phyloP scores from a whole-genome alignment of 768 basidiomycete genomes.

The Suillus spraguei region DNA sequence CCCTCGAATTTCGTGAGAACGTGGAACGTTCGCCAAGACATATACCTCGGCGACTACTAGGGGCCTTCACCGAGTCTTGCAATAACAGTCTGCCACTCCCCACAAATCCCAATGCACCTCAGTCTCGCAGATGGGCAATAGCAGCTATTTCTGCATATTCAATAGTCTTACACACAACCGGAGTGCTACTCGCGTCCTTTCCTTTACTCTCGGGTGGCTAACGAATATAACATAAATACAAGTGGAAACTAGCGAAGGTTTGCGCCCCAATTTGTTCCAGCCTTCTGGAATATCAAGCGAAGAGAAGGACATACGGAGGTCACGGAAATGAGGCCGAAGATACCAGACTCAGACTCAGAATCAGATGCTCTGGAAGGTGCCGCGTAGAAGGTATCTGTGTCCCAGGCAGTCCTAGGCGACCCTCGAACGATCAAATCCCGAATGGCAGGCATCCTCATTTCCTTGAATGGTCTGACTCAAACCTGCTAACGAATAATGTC shows the following conservation, averaged over 20 bases:
- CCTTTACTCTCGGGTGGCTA: neutral
- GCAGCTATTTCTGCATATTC: neutral
- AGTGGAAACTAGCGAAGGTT: neutral
- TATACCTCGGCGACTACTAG: neutral
- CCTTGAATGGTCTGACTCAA: neutral
- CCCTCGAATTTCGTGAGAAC: neutral
- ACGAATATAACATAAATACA: neutral
- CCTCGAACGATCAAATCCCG: neutral
- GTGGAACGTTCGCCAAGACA: neutral
- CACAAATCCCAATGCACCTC: neutral
- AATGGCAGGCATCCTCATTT: neutral
- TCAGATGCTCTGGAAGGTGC: neutral
- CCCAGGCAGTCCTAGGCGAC: neutral
- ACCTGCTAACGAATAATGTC: neutral
- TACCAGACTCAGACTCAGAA: neutral
- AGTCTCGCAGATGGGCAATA: neutral
- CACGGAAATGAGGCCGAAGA: constrained; percentile 1
- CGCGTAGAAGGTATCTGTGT: neutral
- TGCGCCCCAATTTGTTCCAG: neutral
- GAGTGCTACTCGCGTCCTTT: no score
- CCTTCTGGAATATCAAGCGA: neutral
- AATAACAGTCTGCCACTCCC: neutral
- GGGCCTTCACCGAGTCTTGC: neutral
- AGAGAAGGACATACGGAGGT: neutral
- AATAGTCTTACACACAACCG: neutral